Percentiles rank a stretch among this genome's conserved stretches.
phyloP scores from a whole-genome alignment of 2,329 filamentous ascomycete genomes.

The Colletotrichum lupini region DNA sequence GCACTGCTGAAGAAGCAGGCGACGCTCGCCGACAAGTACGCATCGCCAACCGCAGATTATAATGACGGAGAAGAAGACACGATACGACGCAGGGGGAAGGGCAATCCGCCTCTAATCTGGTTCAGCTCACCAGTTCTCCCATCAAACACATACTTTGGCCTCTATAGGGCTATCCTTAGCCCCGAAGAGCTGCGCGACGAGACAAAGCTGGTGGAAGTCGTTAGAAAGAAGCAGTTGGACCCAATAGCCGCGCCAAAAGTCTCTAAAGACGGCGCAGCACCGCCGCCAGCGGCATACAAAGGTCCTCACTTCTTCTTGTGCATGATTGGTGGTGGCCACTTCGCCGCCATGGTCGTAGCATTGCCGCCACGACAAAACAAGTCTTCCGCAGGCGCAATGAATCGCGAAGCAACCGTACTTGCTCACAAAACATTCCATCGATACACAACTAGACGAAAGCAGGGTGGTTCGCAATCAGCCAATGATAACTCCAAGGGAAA shows the following conservation, averaged over 20 bases:
- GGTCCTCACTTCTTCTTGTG: constrained; percentile 93
- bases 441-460: constrained; percentile 95
- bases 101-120: constrained; percentile 79
- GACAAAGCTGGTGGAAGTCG: constrained; percentile 70
- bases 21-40: constrained; percentile 68
- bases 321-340: constrained; percentile 98
- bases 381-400: constrained; percentile 75
- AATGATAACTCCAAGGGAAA: constrained; percentile 95
- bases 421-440: constrained; percentile 98
- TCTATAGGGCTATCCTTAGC: constrained; percentile 87
- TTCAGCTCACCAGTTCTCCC: constrained; percentile 82
- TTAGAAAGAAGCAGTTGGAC: constrained; percentile 82
- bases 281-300: constrained; percentile 65
- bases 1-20: constrained; percentile 87
- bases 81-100: constrained; percentile 58
- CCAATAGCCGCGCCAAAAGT: constrained; percentile 66
- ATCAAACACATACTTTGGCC: constrained; percentile 81
- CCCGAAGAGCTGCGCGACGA: constrained; percentile 75
- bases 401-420: constrained; percentile 86
- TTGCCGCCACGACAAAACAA: constrained; percentile 83
- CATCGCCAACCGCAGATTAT: constrained; percentile 57
- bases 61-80: constrained; percentile 54
- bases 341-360: constrained; percentile 95
- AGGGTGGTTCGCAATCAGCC: constrained; percentile 93
- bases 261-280: constrained; percentile 64